A percentile compares a stretch with the other conserved stretches of the same genome.
phyloP scores from a whole-genome alignment of 805 yeast genomes.

The Phaffomyces thermotolerans region DNA sequence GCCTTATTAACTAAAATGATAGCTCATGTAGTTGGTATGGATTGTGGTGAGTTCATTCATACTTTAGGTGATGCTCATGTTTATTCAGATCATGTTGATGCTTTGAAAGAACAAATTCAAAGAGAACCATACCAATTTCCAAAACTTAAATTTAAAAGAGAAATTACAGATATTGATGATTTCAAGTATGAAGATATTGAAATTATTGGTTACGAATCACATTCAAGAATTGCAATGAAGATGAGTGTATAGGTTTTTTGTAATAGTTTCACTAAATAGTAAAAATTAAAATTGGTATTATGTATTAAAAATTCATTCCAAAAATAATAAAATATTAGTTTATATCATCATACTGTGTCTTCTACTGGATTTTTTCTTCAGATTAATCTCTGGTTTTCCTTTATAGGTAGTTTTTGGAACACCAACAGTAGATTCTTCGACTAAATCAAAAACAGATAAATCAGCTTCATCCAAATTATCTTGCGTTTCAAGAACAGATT shows the following conservation, averaged over 20 bases:
- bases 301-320: too few relatives aligned
- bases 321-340: not conserved
- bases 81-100: slow-evolving; percentile 88
- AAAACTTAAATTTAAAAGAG: slow-evolving; percentile 58
- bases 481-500: not conserved
- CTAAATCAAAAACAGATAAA: slow-evolving; percentile 24
- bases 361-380: slow-evolving; percentile 15
- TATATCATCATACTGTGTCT: slow-evolving; percentile 21
- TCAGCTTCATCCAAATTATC: slow-evolving; percentile 14
- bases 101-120: slow-evolving; percentile 68
- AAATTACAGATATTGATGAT: slow-evolving; percentile 71
- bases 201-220: slow-evolving; percentile 72
- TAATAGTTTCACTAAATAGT: too few relatives aligned
- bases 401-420: slow-evolving; percentile 23
- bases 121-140: slow-evolving; percentile 82
- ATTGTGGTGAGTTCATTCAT: slow-evolving; percentile 91
- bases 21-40: slow-evolving; percentile 92
- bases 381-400: slow-evolving; percentile 16
- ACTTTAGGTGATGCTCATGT: slow-evolving; percentile 97
- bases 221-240: slow-evolving; percentile 82
- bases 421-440: slow-evolving; percentile 23
- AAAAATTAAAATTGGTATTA: too few relatives aligned
- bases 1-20: slow-evolving; percentile 90
- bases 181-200: slow-evolving; percentile 86
- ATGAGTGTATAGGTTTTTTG: slow-evolving; percentile 77